These are phyloP conservation scores for Rubroboletus pulcherrimus DNA, from an alignment of 768 basidiomycete genomes.

Conservation along the genomic window DNA sequence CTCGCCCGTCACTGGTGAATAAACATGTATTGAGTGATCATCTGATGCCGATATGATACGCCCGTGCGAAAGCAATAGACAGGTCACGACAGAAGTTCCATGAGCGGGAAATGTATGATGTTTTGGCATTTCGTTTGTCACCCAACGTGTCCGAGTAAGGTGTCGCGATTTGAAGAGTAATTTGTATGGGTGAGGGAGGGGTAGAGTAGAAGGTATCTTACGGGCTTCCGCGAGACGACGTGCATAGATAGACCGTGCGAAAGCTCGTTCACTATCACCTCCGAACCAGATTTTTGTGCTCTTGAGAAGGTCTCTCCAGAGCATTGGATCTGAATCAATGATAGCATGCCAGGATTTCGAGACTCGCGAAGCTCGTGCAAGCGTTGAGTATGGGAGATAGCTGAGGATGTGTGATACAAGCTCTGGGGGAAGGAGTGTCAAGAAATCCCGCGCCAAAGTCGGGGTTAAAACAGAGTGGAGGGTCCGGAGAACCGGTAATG, in stretches of 20 bases:
- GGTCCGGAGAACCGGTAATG: slow-evolving; percentile 86
- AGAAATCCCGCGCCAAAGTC: slow-evolving; percentile 91
- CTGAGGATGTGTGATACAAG: slow-evolving; percentile 86
- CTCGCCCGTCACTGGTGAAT: slow-evolving; percentile 80
- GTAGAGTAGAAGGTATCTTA: slow-evolving; percentile 46
- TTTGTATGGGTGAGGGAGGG: slow-evolving; percentile 85
- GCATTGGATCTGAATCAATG: slow-evolving; percentile 84
- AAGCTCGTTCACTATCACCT: slow-evolving; percentile 75
- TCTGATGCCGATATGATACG: slow-evolving; percentile 97
- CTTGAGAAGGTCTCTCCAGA: slow-evolving; percentile 87
- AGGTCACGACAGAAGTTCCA: slow-evolving; percentile 89
- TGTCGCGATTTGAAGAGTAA: slow-evolving; percentile 89
- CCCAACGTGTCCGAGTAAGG: slow-evolving; percentile 78
- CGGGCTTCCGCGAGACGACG: slow-evolving; percentile 46
- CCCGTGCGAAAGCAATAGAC: slow-evolving; percentile 88
- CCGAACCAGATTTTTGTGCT: slow-evolving; percentile 88
- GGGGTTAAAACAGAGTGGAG: slow-evolving; percentile 86
- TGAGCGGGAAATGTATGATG: slow-evolving; percentile 85
- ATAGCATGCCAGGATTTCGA: slow-evolving; percentile 87
- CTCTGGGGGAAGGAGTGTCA: slow-evolving; percentile 88
- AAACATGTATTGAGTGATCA: slow-evolving; percentile 95
- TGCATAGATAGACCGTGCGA: slow-evolving; percentile 67
- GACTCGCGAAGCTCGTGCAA: slow-evolving; percentile 85
- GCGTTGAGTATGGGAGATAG: slow-evolving; percentile 75
- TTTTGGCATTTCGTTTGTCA: slow-evolving; percentile 65